Base-by-base conservation (phyloP, 805 yeast genomes). In the Saccharomyces eubayanus region DNA sequence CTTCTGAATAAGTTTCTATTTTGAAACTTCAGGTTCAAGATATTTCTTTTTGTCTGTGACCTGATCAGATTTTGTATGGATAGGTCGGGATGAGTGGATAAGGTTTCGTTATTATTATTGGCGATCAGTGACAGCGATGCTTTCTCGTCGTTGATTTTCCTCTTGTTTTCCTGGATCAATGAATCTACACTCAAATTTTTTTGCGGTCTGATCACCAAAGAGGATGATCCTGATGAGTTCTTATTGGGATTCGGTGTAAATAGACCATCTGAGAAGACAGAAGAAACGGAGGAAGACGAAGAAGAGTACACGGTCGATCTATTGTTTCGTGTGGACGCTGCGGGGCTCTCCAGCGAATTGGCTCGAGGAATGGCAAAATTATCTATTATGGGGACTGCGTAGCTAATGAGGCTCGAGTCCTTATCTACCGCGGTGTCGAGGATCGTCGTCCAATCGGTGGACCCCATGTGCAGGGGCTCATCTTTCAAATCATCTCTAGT, bases 141-240 rank as follows among this genome's bases (percentile, higher is more conserved):
- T 30, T 52, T 54, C 31, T 55, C 56, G 28, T 55, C 53, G 12
- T 53, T 48, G 27, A 59, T 58, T 29, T 54, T 51, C 41, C 50
- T 56, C 51, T 59, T 59, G 30, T 59, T 59, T 28, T 56, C 57
- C 48, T 56, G 59, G 28, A 59, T 55, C 47, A 59, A 48, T n/a
- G 58, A 59, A 48, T 59, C 62, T 16, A 59, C 51, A 31, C 61
- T 58, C 31, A 58, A 16, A 46, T 59, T 59, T 21, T 55, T 53
- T 46, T 57, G 57, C 55, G 57, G 46, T 31, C 52, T 48, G 27
- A 50, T 47, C 27, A 51, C 53, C 24, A 56, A 45, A 10, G 51
- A 21, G 11, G 41, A 29, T 24, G 47, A 40, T n/a, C 28, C 30
- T 10, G 28, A 27, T 11, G 28, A 36, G 28, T 20, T 48, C 16